Evolutionary conservation across 108 stramenopile genomes (phyloP).

Genomic region (Cylindrotheca fusiformis): DNA sequence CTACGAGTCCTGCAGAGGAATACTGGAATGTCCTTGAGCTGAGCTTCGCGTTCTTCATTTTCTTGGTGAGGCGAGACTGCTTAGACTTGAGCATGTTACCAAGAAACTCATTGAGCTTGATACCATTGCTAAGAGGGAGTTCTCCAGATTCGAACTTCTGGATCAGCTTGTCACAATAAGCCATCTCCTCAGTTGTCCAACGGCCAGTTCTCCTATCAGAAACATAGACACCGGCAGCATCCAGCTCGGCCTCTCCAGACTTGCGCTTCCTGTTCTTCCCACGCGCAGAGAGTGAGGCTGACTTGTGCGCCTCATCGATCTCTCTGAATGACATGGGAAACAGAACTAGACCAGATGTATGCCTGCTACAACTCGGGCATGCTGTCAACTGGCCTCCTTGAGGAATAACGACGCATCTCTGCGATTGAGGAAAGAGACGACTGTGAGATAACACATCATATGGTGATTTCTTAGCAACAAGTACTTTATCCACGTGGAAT

Average conservation of each 20-base stretch:
- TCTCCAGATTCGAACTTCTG: constrained; percentile 69
- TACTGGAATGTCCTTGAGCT: constrained; percentile 60
- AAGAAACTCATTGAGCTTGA: constrained; percentile 84
- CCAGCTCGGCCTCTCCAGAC: constrained; percentile 28
- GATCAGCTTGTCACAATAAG: constrained; percentile 78
- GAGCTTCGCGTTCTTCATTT: constrained; percentile 89
- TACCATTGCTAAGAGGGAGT: constrained; percentile 64
- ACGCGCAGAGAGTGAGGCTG: constrained; percentile 26
- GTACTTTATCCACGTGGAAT: too few species aligned
- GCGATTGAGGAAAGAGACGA: not conserved
- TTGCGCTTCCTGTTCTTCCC: constrained; percentile 44
- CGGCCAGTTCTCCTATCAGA: constrained; percentile 71
- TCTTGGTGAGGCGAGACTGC: constrained; percentile 84
- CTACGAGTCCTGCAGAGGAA: constrained; percentile 34
- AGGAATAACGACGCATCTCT: constrained; percentile 41
- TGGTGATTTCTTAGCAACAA: too few species aligned
- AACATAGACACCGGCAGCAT: constrained; percentile 20
- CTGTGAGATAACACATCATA: not conserved
- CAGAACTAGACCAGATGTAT: constrained; percentile 47
- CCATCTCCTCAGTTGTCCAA: constrained; percentile 81
- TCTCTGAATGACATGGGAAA: constrained; percentile 86
- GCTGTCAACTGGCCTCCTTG: constrained; percentile 17
- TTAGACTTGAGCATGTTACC: constrained; percentile 81
- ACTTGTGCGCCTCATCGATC: constrained; percentile 67
- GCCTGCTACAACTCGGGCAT: constrained; percentile 30